A percentile compares a stretch with the other conserved stretches of the same genome.
These are phyloP conservation scores for Boletellus ananas DNA, from an alignment of 768 basidiomycete species.

Conservation along the genomic window DNA sequence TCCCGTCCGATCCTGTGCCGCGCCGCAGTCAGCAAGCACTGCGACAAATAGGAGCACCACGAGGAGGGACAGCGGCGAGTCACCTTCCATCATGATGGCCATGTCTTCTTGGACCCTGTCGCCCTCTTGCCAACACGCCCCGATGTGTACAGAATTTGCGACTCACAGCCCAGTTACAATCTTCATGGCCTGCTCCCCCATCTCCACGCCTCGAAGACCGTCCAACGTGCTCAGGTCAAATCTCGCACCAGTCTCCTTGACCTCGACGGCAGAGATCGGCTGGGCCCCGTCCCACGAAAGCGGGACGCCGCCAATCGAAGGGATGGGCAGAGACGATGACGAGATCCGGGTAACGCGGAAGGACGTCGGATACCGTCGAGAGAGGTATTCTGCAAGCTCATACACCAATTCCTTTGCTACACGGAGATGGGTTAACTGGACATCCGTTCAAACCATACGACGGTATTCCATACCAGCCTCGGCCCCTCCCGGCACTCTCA, in stretches of 20 bases:
- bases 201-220: conserved; percentile 17
- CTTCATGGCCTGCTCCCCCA: conserved; percentile 51
- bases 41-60: conserved; percentile 11
- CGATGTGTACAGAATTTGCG: neutral
- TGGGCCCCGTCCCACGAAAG: conserved; percentile 38
- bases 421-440: neutral
- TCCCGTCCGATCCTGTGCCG: conserved; percentile 55
- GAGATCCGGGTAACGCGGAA: conserved; percentile 46
- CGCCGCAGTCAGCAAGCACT: conserved; percentile 8
- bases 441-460: neutral
- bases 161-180: conserved; percentile 53
- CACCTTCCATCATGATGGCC: conserved; percentile 60
- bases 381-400: conserved; percentile 65
- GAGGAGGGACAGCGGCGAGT: conserved; percentile 6
- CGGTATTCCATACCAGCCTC: conserved; percentile 23
- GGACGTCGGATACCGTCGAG: conserved; percentile 54
- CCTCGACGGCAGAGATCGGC: too few species aligned
- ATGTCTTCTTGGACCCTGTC: conserved; percentile 50
- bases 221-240: conserved; percentile 40
- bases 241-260: too few species aligned
- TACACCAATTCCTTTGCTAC: conserved; percentile 66
- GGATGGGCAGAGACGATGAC: conserved; percentile 2
- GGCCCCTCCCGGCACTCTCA: conserved; percentile 27
- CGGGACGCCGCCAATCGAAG: conserved; percentile 22
- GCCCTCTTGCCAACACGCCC: conserved; percentile 32